Base-by-base conservation (phyloP, 2,329 filamentous ascomycete species). In the Elsinoe ampelina region DNA sequence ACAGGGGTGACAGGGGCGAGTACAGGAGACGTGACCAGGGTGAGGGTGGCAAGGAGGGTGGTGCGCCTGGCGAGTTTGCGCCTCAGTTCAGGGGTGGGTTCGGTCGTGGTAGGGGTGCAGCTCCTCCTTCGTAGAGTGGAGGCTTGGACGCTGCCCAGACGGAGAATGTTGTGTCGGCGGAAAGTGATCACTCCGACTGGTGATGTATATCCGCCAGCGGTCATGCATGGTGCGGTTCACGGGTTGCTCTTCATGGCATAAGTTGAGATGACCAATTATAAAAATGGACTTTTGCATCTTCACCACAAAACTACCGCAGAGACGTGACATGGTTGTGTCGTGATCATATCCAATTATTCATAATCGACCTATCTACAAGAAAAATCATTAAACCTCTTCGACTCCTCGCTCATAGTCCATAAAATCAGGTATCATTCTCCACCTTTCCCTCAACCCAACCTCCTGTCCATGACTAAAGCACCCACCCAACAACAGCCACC, bases 1-100 rank as follows among this genome's bases (percentile, higher is more conserved):
- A 91, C 74, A 88, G 87, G 73, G 54, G 91, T 74, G 88, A 87
- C 73, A 57, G 56, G 32, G 57, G 59, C 43, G 59, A 57, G 55
- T 95, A 96, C 84, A 82, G 91, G 77, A 85, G 91, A 77, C 87
- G 91, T 72, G 89, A 95, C 71, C 22, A 38, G 13, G 60, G 60
- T 26, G 60, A 62, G 75, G 73, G 85, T 75, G 73, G 85, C 75
- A 95, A 95, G 84, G 89, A 95, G 80, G 89, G 89, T 71, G 88
- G 85, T 81, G 88, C 89, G 73, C 87, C 89, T 71, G 87, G 88
- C 78, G 88, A 90, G 77, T 95, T 93, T 76, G 85, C 86, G 78
- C 90, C 90, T 73, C 84, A 86, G 75, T 95, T 95, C 66, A 66
- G 68, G 64, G 65, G 65, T 61, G 63, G 63, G 47, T 65, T 63